Evolutionary conservation across 2,329 filamentous ascomycete genomes (phyloP).

Genomic region (Penicillium sp.): DNA sequence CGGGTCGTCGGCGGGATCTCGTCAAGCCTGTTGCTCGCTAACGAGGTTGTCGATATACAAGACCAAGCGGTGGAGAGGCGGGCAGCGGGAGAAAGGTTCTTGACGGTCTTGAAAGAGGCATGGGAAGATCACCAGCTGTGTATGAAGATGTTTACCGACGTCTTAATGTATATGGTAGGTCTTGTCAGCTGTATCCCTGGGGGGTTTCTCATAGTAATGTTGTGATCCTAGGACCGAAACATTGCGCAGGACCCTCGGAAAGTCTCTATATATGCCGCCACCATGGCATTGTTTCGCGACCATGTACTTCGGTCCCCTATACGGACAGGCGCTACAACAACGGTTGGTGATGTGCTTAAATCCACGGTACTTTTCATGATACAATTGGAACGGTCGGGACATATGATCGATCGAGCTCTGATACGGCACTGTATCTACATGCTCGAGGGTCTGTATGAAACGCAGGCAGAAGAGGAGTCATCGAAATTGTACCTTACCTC

Average conservation of each 20-base stretch:
- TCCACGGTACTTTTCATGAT: constrained; percentile 88
- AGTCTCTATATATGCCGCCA: constrained; percentile 80
- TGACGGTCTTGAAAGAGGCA: constrained; percentile 73
- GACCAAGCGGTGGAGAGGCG: constrained; percentile 75
- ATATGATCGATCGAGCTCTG: constrained; percentile 81
- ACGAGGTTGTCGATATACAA: constrained; percentile 53
- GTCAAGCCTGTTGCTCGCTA: constrained; percentile 66
- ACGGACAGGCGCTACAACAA: constrained; percentile 47
- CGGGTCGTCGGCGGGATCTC: constrained; percentile 74
- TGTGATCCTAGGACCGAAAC: constrained; percentile 69
- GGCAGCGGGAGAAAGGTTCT: constrained; percentile 79
- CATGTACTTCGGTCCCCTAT: constrained; percentile 72
- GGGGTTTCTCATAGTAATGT: constrained; percentile 2
- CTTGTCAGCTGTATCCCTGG: not conserved
- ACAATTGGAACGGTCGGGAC: constrained; percentile 87
- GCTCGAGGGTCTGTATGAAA: constrained; percentile 87
- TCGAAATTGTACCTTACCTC: constrained; percentile 81
- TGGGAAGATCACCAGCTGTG: constrained; percentile 91
- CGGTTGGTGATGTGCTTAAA: constrained; percentile 76
- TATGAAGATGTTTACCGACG: constrained; percentile 96
- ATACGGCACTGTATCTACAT: constrained; percentile 85
- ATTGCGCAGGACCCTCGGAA: constrained; percentile 74
- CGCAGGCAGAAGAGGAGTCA: constrained; percentile 74
- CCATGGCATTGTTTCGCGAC: constrained; percentile 88
- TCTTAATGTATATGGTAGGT: constrained; percentile 88